Base-by-base conservation (phyloP, 176 grass and related monocot genomes). In the Ampelocalamus luodianensis region DNA sequence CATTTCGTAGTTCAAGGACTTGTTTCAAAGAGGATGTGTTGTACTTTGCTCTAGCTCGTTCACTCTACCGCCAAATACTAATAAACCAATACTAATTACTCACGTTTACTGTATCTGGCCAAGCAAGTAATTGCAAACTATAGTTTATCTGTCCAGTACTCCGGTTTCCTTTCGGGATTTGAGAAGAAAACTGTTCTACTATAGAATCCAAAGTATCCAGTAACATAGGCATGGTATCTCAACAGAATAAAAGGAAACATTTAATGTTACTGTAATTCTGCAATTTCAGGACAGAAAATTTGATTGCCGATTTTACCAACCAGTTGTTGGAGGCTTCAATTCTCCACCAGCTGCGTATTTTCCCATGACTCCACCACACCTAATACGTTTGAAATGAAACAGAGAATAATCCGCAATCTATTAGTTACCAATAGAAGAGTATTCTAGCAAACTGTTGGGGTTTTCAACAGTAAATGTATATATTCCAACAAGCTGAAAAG, bases 311-410 rank as follows among this genome's bases (percentile, higher is more conserved):
- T 75, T 86, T 71, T 67, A 91, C 93, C 29, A 58, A 99, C 97
- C 97, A 92, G 97, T 99, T 71, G 88, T 94, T 86, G 97, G 97
- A 88, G 97, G 97, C 86, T 99, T 99, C 65, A 99, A 71, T 88
- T 99, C 97, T 89, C 97, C 97, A 89, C 97, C 97, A 73, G 93
- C 97, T 86, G 97, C 97, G 18, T 99, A 99, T 75, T 96, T 99
- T 43, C 97, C 97, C 97, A 99, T 99, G 73, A 99, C 93, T 86
- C 93, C 97, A 59, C 93, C 93, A 51, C 97, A 99, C 97, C 97
- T 99, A 82, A 76, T 76, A 10, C 0, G 5, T 83, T 67, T 72
- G 68, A 68, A 90, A 90, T 50, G 72, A 83, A 87, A 61, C 56
- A 43, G 6, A 8, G 10, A 78, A 55, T 77, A 83, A 55, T 86